These are phyloP conservation scores for Coprinopsis sp. DNA, from an alignment of 768 basidiomycete genomes.

Conservation along the genomic window DNA sequence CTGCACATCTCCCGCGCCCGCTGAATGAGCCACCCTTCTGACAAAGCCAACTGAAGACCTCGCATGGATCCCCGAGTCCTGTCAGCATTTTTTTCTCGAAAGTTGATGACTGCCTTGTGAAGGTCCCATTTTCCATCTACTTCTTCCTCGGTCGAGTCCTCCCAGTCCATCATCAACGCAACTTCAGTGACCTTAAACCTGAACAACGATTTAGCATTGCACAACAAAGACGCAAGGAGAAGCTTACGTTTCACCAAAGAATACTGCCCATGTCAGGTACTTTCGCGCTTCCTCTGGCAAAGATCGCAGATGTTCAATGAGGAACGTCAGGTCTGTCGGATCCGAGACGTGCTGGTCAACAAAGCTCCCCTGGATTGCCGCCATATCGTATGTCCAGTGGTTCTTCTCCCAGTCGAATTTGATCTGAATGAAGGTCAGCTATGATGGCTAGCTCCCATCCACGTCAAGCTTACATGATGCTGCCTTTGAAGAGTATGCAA, in stretches of 20 bases:
- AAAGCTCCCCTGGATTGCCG: constrained; percentile 50
- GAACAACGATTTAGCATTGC: neutral
- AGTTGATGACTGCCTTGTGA: constrained; percentile 44
- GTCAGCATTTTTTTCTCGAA: constrained; percentile 38
- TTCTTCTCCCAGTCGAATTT: constrained; percentile 62
- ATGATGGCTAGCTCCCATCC: neutral
- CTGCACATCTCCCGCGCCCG: constrained; percentile 73
- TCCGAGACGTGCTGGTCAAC: constrained; percentile 50
- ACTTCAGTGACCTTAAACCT: constrained; percentile 76
- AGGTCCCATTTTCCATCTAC: constrained; percentile 47
- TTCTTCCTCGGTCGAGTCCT: constrained; percentile 58
- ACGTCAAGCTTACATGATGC: constrained; percentile 41
- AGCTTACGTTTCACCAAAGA: constrained; percentile 62
- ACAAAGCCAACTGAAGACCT: constrained; percentile 60
- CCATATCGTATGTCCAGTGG: constrained; percentile 60
- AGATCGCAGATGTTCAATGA: constrained; percentile 54
- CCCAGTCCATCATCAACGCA: constrained; percentile 69
- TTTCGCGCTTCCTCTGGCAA: constrained; percentile 61
- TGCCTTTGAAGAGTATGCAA: constrained; percentile 61
- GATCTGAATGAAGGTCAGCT: constrained; percentile 36
- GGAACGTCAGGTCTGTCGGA: constrained; percentile 59
- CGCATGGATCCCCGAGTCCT: constrained; percentile 57
- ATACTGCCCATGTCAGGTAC: constrained; percentile 66
- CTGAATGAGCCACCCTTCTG: constrained; percentile 72
- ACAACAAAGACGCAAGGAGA: neutral